Evolutionary conservation across 345 rosid genomes (phyloP).

Genomic region (Kandelia obovata): DNA sequence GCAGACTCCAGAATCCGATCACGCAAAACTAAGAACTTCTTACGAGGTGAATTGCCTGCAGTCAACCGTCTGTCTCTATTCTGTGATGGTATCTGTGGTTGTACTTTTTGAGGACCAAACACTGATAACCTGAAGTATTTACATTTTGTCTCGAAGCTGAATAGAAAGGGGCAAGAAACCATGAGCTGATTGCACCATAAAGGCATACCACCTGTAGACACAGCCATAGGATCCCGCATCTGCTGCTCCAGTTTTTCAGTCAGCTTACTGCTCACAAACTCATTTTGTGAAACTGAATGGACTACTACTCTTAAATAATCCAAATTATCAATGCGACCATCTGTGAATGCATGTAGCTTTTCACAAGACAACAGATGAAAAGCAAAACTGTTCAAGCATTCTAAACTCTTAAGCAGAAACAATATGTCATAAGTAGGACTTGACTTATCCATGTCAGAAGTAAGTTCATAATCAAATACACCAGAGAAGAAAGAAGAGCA

Average conservation of each 20-base stretch:
- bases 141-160: slow-evolving; percentile 74
- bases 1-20: slow-evolving; percentile 76
- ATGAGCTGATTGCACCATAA: slow-evolving; percentile 82
- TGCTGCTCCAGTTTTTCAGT: slow-evolving; percentile 94
- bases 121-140: slow-evolving; percentile 80
- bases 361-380: slow-evolving; percentile 65
- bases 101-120: slow-evolving; percentile 55
- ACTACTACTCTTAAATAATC: slow-evolving; percentile 52
- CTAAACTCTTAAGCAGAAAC: slow-evolving; percentile 72
- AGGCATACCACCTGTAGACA: slow-evolving; percentile 70
- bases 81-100: slow-evolving; percentile 34
- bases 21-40: slow-evolving; percentile 72
- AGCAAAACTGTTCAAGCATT: slow-evolving; percentile 59
- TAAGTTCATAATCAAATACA: slow-evolving; percentile 50
- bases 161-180: slow-evolving; percentile 82
- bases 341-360: slow-evolving; percentile 56
- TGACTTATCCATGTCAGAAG: slow-evolving; percentile 49
- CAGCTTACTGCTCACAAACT: slow-evolving; percentile 73
- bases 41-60: slow-evolving; percentile 47
- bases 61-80: slow-evolving; percentile 49
- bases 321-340: slow-evolving; percentile 58
- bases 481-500: slow-evolving; percentile 42
- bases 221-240: slow-evolving; percentile 69
- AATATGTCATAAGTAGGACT: slow-evolving; percentile 59
- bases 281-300: slow-evolving; percentile 52